Evolutionary conservation across 129 eudicot genomes (phyloP).

Genomic region (Saussurea involucrata): DNA sequence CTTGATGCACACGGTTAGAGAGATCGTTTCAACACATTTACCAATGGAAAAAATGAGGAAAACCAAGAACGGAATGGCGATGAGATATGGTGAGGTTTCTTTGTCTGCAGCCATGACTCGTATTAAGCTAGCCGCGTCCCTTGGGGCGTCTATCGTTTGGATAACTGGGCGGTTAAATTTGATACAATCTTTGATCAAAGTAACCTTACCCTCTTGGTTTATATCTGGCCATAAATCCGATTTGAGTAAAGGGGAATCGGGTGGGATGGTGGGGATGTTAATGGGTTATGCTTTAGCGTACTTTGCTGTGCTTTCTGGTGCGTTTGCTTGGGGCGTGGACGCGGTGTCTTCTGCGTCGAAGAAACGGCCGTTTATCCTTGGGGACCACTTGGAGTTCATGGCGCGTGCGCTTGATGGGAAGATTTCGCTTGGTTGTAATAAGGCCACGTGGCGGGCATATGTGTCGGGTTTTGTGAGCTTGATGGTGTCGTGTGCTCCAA

Average conservation of each 20-base stretch:
- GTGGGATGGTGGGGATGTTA: conserved; percentile 64
- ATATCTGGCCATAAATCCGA: conserved; percentile 52
- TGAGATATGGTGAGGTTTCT: conserved; percentile 85
- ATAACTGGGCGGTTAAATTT: conserved; percentile 60
- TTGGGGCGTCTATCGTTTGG: conserved; percentile 88
- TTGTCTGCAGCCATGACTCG: conserved; percentile 74
- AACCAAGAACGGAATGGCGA: conserved; percentile 36
- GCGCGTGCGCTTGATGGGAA: conserved; percentile 78
- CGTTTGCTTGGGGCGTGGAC: conserved; percentile 85
- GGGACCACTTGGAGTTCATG: conserved; percentile 63
- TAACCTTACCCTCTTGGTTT: conserved; percentile 84
- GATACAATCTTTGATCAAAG: conserved; percentile 63
- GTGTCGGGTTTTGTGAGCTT: conserved; percentile 72
- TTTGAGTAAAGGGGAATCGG: conserved; percentile 37
- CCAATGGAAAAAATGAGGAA: conserved; percentile 47
- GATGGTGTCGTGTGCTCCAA: conserved; percentile 73
- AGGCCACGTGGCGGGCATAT: conserved; percentile 83
- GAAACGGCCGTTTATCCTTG: conserved; percentile 47
- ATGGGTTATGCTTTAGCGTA: conserved; percentile 82
- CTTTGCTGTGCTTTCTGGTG: conserved; percentile 65
- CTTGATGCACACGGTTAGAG: conserved; percentile 70
- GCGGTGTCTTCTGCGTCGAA: conserved; percentile 34
- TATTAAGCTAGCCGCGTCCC: conserved; percentile 74
- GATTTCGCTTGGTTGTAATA: conserved; percentile 77
- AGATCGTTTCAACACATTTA: conserved; percentile 48